Conservation (phyloP, 2,329 filamentous ascomycete genomes). For the Didymella keratinophila region DNA sequence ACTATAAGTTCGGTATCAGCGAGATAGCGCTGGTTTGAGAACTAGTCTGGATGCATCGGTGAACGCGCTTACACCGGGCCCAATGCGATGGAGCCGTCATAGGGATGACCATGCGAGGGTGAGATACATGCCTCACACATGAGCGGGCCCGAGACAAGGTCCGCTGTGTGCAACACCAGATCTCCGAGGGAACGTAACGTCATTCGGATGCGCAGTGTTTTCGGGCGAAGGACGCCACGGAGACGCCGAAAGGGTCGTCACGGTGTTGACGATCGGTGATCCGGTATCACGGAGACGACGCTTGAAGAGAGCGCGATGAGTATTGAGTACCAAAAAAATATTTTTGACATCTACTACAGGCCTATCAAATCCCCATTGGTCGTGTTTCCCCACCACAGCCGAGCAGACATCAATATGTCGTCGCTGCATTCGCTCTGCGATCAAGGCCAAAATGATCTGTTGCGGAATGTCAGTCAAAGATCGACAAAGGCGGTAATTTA, state of each 20-base stretch:
- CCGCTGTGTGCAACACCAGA: constrained; percentile 14
- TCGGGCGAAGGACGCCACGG: constrained; percentile 10
- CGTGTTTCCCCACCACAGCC: neutral
- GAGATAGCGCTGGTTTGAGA: constrained; percentile 16
- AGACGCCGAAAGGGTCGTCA: constrained; percentile 15
- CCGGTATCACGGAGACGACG: constrained; percentile 15
- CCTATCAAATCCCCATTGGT: neutral
- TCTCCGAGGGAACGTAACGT: constrained; percentile 12
- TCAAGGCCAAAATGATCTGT: neutral
- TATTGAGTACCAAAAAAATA: constrained; percentile 2
- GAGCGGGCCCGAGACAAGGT: constrained; percentile 12
- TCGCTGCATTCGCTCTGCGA: neutral
- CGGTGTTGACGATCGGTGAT: constrained; percentile 4
- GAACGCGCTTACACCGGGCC: constrained; percentile 9
- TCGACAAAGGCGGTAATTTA: constrained; percentile 7
- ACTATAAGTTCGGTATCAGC: constrained; percentile 22
- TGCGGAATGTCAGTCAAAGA: constrained; percentile 9
- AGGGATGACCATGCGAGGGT: constrained; percentile 14
- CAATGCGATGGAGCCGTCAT: constrained; percentile 7
- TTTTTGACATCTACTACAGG: constrained; percentile 1
- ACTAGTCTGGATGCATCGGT: constrained; percentile 16
- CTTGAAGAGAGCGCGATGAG: neutral
- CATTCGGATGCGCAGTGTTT: constrained; percentile 8
- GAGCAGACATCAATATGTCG: neutral
- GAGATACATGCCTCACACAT: constrained; percentile 15